Evolutionary conservation across 352 stramenopile species (phyloP).

Genomic region (Elongisporangium undulatum): DNA sequence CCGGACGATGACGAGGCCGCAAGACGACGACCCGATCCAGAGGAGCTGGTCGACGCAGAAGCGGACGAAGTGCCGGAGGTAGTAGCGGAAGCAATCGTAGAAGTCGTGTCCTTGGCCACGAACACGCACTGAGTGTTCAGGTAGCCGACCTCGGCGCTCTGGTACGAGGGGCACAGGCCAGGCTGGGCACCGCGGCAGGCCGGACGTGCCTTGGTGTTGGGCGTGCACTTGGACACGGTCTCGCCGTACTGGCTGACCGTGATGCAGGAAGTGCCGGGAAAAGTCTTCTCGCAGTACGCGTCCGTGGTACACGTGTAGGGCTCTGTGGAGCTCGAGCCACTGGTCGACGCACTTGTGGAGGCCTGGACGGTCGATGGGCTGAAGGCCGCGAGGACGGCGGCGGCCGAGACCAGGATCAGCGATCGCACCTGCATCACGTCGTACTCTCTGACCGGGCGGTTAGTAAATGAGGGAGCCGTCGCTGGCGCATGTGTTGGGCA

Average conservation of each 20-base stretch:
- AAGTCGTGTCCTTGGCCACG: conserved; percentile 48
- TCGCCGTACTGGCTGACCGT: conserved; percentile 73
- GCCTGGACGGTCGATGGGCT: not conserved
- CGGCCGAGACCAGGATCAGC: conserved; percentile 23
- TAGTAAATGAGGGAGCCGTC: not conserved
- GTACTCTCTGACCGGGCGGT: not conserved
- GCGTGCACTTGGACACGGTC: conserved; percentile 74
- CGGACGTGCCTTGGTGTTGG: conserved; percentile 67
- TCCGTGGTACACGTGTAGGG: conserved; percentile 65
- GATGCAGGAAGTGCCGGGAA: conserved; percentile 70
- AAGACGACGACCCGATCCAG: conserved; percentile 6
- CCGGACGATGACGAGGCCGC: not conserved
- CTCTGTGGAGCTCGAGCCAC: conserved; percentile 18
- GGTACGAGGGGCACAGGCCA: conserved; percentile 76
- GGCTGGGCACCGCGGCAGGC: conserved; percentile 68
- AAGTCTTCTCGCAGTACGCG: conserved; percentile 64
- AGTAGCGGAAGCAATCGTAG: conserved; percentile 9
- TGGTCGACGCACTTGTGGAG: not conserved
- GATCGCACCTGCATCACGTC: conserved; percentile 39
- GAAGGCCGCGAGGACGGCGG: conserved; percentile 19
- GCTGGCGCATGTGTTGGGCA: not conserved
- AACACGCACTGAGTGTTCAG: conserved; percentile 84
- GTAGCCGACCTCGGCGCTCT: conserved; percentile 63
- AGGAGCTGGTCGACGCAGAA: conserved; percentile 1
- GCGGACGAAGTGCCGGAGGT: conserved; percentile 9